phyloP scores from a whole-genome alignment of 2,329 filamentous ascomycete species.

The Aspergillus quadrilineatus region DNA sequence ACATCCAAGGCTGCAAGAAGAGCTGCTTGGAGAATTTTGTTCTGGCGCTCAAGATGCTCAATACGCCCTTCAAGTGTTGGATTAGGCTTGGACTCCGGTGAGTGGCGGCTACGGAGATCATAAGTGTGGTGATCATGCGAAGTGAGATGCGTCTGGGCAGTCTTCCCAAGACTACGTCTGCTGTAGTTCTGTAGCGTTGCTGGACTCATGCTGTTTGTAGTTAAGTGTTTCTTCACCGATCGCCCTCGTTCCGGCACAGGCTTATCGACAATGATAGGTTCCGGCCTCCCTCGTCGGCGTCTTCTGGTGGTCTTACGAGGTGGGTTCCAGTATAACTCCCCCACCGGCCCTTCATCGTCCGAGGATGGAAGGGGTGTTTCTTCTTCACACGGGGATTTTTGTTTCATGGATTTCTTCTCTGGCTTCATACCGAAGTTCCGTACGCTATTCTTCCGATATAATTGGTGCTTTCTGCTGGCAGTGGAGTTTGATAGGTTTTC shows the following conservation, averaged over 20 bases:
- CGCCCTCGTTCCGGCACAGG: conserved; percentile 2
- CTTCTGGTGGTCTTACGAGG: conserved; percentile 9
- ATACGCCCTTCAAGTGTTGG: conserved; percentile 40
- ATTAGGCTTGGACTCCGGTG: conserved; percentile 17
- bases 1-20: conserved; percentile 42
- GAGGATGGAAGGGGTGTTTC: conserved; percentile 42
- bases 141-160: conserved; percentile 25
- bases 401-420: conserved; percentile 20
- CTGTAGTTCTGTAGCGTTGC: conserved; percentile 27
- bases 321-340: conserved; percentile 9
- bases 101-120: conserved; percentile 21
- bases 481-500: conserved; percentile 14
- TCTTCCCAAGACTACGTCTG: conserved; percentile 21
- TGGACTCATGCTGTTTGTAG: conserved; percentile 16
- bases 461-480: conserved; percentile 16
- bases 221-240: conserved; percentile 9
- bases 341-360: conserved; percentile 38
- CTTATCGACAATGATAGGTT: conserved; percentile 12
- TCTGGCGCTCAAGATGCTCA: conserved; percentile 42
- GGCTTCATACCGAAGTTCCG: conserved; percentile 23
- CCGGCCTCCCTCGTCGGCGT: conserved; percentile 17
- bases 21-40: conserved; percentile 44
- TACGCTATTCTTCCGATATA: conserved; percentile 27
- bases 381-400: conserved; percentile 18
- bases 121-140: conserved; percentile 23